Conservation (phyloP, 2,329 filamentous ascomycete species). For the Cercospora janseana region DNA sequence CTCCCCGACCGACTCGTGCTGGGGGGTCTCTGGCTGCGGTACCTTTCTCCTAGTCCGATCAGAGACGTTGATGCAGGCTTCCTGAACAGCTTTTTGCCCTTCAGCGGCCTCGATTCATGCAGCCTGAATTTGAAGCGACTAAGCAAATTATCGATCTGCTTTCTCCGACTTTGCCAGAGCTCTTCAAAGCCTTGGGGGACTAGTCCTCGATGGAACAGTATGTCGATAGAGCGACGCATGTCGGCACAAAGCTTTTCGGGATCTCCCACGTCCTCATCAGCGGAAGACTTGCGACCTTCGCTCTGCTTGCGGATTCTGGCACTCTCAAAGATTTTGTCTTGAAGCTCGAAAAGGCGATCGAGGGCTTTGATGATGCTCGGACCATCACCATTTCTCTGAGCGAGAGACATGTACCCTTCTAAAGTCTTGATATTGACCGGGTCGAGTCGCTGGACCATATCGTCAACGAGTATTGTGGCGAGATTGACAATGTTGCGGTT, state of each 20-base stretch:
- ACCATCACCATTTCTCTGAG: slow-evolving; percentile 45
- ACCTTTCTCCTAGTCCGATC: too few species aligned
- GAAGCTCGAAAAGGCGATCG: slow-evolving; percentile 27
- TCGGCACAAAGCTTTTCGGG: slow-evolving; percentile 26
- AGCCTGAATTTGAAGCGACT: background rate
- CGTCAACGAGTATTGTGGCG: slow-evolving; percentile 62
- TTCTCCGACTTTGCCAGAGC: slow-evolving; percentile 26
- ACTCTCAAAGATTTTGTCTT: slow-evolving; percentile 16
- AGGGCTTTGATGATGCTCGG: slow-evolving; percentile 32
- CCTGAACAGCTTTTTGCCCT: too few species aligned
- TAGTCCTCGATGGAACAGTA: slow-evolving; percentile 26
- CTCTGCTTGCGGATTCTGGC: too few species aligned
- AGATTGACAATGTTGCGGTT: slow-evolving; percentile 68
- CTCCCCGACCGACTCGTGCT: too few species aligned
- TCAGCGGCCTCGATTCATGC: background rate
- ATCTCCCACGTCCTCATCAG: slow-evolving; percentile 16
- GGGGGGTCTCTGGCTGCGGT: too few species aligned
- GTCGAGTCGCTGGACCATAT: slow-evolving; percentile 54
- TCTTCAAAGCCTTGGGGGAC: slow-evolving; percentile 22
- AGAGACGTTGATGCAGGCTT: too few species aligned
- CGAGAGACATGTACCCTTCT: slow-evolving; percentile 57
- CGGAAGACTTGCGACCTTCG: background rate
- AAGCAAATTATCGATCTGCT: slow-evolving; percentile 26
- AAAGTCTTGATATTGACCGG: slow-evolving; percentile 54
- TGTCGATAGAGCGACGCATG: slow-evolving; percentile 25